Conservation (phyloP, 441 rosid genomes). For the Mallotus japonicus region DNA sequence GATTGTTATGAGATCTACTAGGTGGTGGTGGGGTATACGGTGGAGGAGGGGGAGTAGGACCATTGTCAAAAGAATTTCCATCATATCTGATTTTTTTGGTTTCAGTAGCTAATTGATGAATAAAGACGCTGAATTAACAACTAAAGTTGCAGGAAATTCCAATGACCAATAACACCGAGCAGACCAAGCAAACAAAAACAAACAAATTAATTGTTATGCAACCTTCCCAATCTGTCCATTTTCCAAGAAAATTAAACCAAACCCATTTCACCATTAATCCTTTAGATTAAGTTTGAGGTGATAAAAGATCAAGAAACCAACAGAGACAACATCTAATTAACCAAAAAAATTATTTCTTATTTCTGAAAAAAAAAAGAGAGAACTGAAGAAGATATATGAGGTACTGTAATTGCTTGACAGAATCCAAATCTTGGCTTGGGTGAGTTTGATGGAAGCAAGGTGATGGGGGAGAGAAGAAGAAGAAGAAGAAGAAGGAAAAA, state of each 20-base stretch:
- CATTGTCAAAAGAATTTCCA: constrained; percentile 83
- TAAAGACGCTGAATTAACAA: background rate
- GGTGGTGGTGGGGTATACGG: constrained; percentile 53
- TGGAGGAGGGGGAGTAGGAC: constrained; percentile 77
- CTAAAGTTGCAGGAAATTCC: background rate
- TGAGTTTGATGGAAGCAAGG: too few relatives aligned
- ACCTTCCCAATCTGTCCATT: too few relatives aligned
- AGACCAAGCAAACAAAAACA: constrained; percentile 2
- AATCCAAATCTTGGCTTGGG: constrained; percentile 40
- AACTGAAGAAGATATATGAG: constrained; percentile 49
- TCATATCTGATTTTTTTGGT: constrained; percentile 52
- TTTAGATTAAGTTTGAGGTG: too few relatives aligned
- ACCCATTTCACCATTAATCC: background rate
- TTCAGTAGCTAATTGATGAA: constrained; percentile 16
- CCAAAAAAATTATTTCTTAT: too few relatives aligned
- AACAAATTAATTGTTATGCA: too few relatives aligned
- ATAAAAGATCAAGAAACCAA: background rate
- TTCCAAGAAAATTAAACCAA: too few relatives aligned
- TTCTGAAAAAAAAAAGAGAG: constrained; percentile 8
- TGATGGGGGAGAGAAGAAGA: too few relatives aligned
- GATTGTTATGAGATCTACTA: constrained; percentile 43
- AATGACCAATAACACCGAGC: constrained; percentile 20
- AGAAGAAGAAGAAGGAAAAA: too few relatives aligned
- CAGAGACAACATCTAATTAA: background rate
- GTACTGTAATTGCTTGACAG: constrained; percentile 68